Evolutionary conservation across 805 yeast species (phyloP), one percentile per base, ranked within the genome.

Genomic region (Kodamaea restingae): DNA sequence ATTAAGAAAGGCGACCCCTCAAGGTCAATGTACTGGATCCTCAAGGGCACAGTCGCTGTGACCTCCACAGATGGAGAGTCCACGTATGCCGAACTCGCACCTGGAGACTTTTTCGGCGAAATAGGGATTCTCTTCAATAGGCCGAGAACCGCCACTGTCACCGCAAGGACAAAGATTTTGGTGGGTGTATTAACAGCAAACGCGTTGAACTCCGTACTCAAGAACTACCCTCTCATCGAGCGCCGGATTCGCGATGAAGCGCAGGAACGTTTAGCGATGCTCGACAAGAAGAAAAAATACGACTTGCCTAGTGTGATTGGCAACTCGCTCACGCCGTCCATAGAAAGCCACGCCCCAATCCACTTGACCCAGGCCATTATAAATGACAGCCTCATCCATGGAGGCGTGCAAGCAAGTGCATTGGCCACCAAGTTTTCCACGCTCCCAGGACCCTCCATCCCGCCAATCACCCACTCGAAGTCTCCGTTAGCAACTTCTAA

Each of bases 1-100:
- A 78, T 84, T 32, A 78, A 77, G 42, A 76, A 71, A 46, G 90
- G 91, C 1, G 88, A 83, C 47, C 82, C 80, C 1, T 80, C 88
- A 2, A 75, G 73, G 48, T 75, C 90, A 15, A 82, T 84, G 86
- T 84, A 82, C 52, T 83, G 91, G 88, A 80, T 84, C 27, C 58
- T 84, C 11, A 75, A 83, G 50, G 93, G 93, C 2, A 71, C 80
- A 0, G 91, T 84, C 2, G 77, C 79, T n/a, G 87, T 84, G 9
- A 77, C 88, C 0, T 78, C 86, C 10, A 74, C 84, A 1, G 93
- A 84, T 53, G 90, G 88, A 20, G 91, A 84, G 58, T 74, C 84
- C 3, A 70, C 78, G 3, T 81, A 80, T 50, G 88, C 90, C 1
- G 88, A 81, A 52, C 61, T 84, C 7, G 71, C 73, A 3, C 71